Evolutionary conservation across 2,329 filamentous ascomycete genomes (phyloP), one percentile per base, ranked within the genome.

Genomic region (Ustilaginoidea virens): DNA sequence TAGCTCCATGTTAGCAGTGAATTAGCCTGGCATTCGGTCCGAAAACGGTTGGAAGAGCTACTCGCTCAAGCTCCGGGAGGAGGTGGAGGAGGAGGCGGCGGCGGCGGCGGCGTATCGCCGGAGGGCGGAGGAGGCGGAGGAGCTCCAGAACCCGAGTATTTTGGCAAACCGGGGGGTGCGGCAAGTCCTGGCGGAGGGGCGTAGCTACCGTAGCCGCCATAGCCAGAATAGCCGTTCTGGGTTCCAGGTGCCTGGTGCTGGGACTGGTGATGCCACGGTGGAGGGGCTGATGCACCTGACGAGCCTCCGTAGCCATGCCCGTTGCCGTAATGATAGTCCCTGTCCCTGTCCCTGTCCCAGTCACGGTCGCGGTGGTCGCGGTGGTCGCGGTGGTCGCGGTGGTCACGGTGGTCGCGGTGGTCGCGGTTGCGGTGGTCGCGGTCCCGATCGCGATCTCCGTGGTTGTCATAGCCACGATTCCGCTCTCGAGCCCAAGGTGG

Each of bases 31-130:
- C n/a, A n/a, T n/a, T n/a, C n/a, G n/a, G n/a, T n/a, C n/a, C n/a
- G n/a, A n/a, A n/a, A n/a, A n/a, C n/a, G n/a, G n/a, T n/a, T n/a
- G n/a, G n/a, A n/a, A n/a, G n/a, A n/a, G n/a, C n/a, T n/a, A n/a
- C n/a, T n/a, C n/a, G n/a, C n/a, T 35, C 30, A 66, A 38, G 60
- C 60, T 41, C 61, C 61, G 33, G 60, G 60, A 37, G 72, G 71
- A 30, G 72, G 72, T 33, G 72, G 73, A 15, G 78, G 74, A 39
- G 73, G 74, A 13, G 78, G 74, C 21, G 74, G 72, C 33, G 74
- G 72, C 28, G 66, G 63, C 32, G 63, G 33, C 10, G 33, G 58
- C 15, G 62, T 48, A 24, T 54, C 51, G 23, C 52, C 49, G 35
- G 69, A 66, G 15, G 69, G 67, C n/a, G 71, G 68, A 1, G 73